Base-by-base conservation (phyloP, 73 alveolate genomes). In the Halteria grandinella region DNA sequence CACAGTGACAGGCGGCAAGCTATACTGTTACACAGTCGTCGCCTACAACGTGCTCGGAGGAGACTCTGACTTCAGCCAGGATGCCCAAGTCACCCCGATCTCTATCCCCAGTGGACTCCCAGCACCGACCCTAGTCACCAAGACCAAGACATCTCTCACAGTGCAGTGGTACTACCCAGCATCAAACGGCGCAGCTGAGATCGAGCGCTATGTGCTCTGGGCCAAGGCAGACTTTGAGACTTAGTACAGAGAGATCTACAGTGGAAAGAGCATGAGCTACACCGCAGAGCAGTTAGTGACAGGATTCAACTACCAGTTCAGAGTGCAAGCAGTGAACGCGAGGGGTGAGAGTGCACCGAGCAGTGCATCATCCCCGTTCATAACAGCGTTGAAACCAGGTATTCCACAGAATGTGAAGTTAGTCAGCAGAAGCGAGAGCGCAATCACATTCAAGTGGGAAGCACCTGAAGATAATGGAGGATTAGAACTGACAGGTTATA, bases 401-500 rank as follows among this genome's bases (percentile, higher is more conserved):
- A 50, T 45, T 29, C 92, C 92, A 2, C 15, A 12, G 18, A 33
- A 34, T 1, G 15, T 83, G n/a, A 37, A 29, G 15, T 32, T 83
- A 31, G 41, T 60, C 12, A 83, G 73, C 11, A 14, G 92, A 23
- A 44, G 79, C 25, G 53, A 25, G 36, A 74, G 88, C 11, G 33
- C 23, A 1, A 74, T 89, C 20, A 58, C 74, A 7, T 49, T 89
- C 62, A 64, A 53, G 17, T 89, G 96, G 96, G 76, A 50, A n/a
- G 82, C 75, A 5, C 93, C 96, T 7, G 18, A n/a, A 25, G 78
- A 50, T 52, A 85, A 28, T 71, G 96, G 93, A 24, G 91, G 96
- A 44, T 23, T 74, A 33, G 72, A 81, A 18, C 45, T 89, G 5
- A 41, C 28, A 0, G 88, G 88, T 11, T 89, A 89, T 79, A 76